Conservation (phyloP, 352 stramenopile genomes). For the Phytopythium montanum region DNA sequence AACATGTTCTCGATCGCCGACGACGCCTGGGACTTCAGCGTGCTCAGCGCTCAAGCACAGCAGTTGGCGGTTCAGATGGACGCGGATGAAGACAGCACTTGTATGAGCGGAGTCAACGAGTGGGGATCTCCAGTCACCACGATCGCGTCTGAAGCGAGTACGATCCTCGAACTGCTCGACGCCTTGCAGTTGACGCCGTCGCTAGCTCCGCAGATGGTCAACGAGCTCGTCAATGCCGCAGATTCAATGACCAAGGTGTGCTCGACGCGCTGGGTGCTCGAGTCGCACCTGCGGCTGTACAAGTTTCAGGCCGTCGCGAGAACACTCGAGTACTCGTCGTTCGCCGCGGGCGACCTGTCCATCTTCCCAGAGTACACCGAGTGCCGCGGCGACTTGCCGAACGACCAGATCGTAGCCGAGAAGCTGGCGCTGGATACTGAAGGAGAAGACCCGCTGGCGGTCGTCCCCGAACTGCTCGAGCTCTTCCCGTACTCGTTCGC, state of each 20-base stretch:
- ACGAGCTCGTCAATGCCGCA: constrained; percentile 16
- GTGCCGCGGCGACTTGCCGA: constrained; percentile 2
- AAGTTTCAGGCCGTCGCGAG: constrained; percentile 8
- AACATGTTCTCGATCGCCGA: constrained; percentile 16
- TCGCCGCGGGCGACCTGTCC: constrained; percentile 1
- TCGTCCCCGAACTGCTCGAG: constrained; percentile 2
- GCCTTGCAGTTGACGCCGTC: constrained; percentile 6
- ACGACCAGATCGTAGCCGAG: not conserved
- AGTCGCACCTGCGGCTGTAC: constrained; percentile 10
- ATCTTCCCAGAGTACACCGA: constrained; percentile 12
- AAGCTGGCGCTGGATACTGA: constrained; percentile 2
- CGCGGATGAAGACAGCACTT: constrained; percentile 13
- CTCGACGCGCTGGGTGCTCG: constrained; percentile 18
- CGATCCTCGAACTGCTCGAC: constrained; percentile 15
- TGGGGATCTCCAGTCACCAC: constrained; percentile 20
- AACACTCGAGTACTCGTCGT: constrained; percentile 7
- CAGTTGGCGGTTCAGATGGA: constrained; percentile 15
- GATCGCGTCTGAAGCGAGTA: constrained; percentile 11
- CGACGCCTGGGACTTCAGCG: constrained; percentile 16
- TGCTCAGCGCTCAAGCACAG: constrained; percentile 8
- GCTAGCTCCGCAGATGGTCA: constrained; percentile 13
- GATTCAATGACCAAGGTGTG: constrained; percentile 7
- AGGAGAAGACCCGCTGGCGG: not conserved
- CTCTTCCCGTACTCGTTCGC: constrained; percentile 9
- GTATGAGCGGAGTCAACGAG: constrained; percentile 20